Base-by-base conservation (phyloP, 2,329 filamentous ascomycete genomes). In the Pleurostoma richardsiae region DNA sequence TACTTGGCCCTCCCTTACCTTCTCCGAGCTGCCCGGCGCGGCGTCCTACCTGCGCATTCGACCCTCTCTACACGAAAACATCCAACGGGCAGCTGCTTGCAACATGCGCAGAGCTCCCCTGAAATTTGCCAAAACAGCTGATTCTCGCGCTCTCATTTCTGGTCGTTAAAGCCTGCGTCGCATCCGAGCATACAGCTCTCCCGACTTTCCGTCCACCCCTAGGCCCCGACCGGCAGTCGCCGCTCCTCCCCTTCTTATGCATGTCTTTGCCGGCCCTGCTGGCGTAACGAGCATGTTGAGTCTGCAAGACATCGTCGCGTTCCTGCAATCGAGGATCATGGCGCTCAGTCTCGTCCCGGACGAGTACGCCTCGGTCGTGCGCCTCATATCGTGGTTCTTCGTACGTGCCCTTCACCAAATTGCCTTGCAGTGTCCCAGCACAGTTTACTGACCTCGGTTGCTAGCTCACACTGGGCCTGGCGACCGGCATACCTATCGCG, bases 401-500 rank as follows among this genome's bases (percentile, higher is more conserved):
- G 59, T 62, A 42, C 30, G 59, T 52, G 19, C 19, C 8, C 30
- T 29, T 19, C 19, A 19, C 19, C 19, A 19, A 19, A 19, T 19
- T 19, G 19, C 19, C 19, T 19, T 19, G 19, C 19, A 19, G 19
- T 42, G 26, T 28, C 27, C 5, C 29, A 27, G 19, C 19, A 19
- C 19, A 19, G 19, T 38, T 38, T 5, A 10, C 10, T 19, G 19
- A 19, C 19, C 19, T 19, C 5, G 10, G 19, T 5, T 30, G 19
- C 39, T 33, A 76, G 72, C 61, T 71, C 44, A 62, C 62, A 3
- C 61, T 77, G 27, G 72, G 74, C 33, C 59, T 77, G 1, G 59
- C 72, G 7, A 69, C 77, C 40, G 63, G 72, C 39, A 49, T 74
- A 0, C 77, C 78, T 2, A 59, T 78, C 30, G 48, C 70, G 30